Base-by-base conservation (phyloP, 2,329 filamentous ascomycete species). In the Monosporascus sp. region DNA sequence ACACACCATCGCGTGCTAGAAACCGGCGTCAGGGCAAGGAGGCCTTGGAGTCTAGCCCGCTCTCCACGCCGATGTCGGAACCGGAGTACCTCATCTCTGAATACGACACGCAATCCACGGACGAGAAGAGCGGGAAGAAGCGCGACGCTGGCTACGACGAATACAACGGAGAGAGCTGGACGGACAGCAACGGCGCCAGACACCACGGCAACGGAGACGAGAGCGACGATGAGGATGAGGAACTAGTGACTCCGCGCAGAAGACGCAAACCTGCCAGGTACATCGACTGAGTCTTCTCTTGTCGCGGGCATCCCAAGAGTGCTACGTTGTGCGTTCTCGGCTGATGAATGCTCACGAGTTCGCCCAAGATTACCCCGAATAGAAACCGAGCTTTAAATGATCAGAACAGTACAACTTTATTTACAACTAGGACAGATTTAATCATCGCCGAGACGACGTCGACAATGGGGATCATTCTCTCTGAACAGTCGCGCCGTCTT, bases 131-230 rank as follows among this genome's bases (percentile, higher is more conserved):
- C 5, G 56, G 59, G 7, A 45, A 46, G 52, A 63, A 51, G 40
- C 40, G 53, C n/a, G 55, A 53, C 14, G 55, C 54, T 15, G 63
- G 56, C n/a, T 61, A 65, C 48, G 62, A 63, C 18, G 64, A 66
- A 38, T 64, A 65, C 43, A 65, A 61, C 20, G 63, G 64, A 1
- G 55, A 55, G n/a, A 63, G 58, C 55, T 66, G 64, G 65, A 57
- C 54, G 8, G 64, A 65, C 44, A 65, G 59, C 46, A 57, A 63
- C 26, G 62, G 61, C 2, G 56, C 51, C 3, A 55, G 49, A 22
- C 63, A 60, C 43, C 37, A 57, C 5, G 63, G 60, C 46, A 59
- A 48, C 3, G 55, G 47, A 17, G 58, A 58, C 6, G 58, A 59
- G 14, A 60, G 55, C 49, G 63, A 63, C 20, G 56, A 53, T 7